These are phyloP conservation scores for Elaeagnus macrophylla DNA, from an alignment of 306 rosid genomes.

Conservation along the genomic window DNA sequence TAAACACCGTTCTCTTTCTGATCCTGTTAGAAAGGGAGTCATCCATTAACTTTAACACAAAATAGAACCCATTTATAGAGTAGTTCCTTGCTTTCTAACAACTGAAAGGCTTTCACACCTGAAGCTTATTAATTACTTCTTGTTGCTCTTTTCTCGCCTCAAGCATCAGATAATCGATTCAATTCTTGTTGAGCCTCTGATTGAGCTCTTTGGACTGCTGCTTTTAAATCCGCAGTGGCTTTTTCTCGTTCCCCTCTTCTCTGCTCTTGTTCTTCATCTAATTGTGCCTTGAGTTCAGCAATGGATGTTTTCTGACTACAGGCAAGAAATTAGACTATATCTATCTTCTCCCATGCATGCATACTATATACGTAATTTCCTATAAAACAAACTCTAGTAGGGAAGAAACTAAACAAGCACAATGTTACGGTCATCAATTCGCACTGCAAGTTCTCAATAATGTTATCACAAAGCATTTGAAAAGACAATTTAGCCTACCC, in stretches of 20 bases:
- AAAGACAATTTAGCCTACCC: too few relatives aligned
- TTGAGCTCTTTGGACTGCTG: conserved; percentile 73
- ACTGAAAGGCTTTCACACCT: conserved; percentile 40
- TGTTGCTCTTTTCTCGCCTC: conserved; percentile 64
- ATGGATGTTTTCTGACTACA: conserved; percentile 76
- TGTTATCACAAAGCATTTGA: too few relatives aligned
- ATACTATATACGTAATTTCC: background rate
- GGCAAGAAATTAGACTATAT: conserved; percentile 10
- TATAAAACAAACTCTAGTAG: background rate
- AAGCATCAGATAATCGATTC: conserved; percentile 52
- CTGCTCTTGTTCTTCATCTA: conserved; percentile 70
- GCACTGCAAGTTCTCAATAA: background rate
- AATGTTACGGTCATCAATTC: background rate
- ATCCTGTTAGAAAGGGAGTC: conserved; percentile 44
- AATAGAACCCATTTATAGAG: background rate
- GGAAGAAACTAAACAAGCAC: conserved; percentile 2
- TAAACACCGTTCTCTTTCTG: conserved; percentile 59
- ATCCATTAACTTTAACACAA: conserved; percentile 13
- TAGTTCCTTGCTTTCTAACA: background rate
- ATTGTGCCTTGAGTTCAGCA: conserved; percentile 59
- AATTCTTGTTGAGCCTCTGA: conserved; percentile 78
- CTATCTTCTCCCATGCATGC: background rate
- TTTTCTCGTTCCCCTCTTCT: conserved; percentile 83
- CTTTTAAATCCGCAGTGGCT: conserved; percentile 72
- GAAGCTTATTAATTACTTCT: conserved; percentile 70